These are phyloP conservation scores for Penicillium soppii DNA, from an alignment of 495 filamentous ascomycete genomes.

Conservation along the genomic window DNA sequence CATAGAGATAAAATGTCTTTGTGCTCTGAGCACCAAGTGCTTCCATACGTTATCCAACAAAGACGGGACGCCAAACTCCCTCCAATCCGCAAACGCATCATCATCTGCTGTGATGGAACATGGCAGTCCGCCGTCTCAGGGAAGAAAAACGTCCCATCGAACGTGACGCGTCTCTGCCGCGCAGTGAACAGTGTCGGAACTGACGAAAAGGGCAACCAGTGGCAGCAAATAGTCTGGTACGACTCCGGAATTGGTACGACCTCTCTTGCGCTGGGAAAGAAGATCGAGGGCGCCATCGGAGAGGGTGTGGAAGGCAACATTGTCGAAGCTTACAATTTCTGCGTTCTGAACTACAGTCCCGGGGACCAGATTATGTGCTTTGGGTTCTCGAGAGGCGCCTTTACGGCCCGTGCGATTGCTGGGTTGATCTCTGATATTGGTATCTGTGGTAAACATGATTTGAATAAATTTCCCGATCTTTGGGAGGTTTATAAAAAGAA, in stretches of 20 bases:
- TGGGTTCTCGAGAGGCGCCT: slow-evolving; percentile 61
- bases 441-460: slow-evolving; percentile 36
- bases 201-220: slow-evolving; percentile 13
- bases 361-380: slow-evolving; percentile 61
- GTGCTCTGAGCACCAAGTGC: not conserved
- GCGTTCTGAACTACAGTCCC: slow-evolving; percentile 41
- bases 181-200: slow-evolving; percentile 18
- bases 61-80: not conserved
- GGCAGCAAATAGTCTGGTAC: slow-evolving; percentile 34
- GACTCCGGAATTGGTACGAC: slow-evolving; percentile 27
- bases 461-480: slow-evolving; percentile 44
- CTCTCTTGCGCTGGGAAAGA: slow-evolving; percentile 9
- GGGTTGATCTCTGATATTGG: slow-evolving; percentile 55
- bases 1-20: not conserved
- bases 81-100: slow-evolving; percentile 17
- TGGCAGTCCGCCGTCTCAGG: slow-evolving; percentile 28
- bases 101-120: slow-evolving; percentile 32
- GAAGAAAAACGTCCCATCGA: slow-evolving; percentile 25
- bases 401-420: slow-evolving; percentile 55
- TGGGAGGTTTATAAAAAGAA: slow-evolving; percentile 49
- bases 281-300: slow-evolving; percentile 19
- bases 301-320: slow-evolving; percentile 16
- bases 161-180: slow-evolving; percentile 26
- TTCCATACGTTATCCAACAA: not conserved
- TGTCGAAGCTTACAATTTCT: slow-evolving; percentile 26